These are phyloP conservation scores for Citrullus colocynthis DNA, from an alignment of 306 rosid genomes.

Conservation along the genomic window DNA sequence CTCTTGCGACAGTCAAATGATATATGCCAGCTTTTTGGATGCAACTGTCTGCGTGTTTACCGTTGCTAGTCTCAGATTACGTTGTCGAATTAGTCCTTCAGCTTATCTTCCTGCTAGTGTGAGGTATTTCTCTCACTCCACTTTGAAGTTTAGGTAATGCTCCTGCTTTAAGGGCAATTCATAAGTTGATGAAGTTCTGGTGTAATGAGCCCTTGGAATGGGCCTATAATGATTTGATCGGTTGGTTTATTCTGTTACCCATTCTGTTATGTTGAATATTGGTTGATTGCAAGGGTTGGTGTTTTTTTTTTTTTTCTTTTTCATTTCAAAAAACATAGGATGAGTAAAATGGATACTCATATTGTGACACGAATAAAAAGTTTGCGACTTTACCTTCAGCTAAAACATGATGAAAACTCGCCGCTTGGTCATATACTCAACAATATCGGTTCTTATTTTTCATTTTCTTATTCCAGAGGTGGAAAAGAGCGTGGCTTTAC, in stretches of 20 bases:
- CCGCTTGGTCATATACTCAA: not conserved
- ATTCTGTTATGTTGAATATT: not conserved
- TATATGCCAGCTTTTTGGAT: conserved; percentile 86
- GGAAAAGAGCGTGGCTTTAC: not conserved
- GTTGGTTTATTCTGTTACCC: not conserved
- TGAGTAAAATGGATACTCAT: not conserved
- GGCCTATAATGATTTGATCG: not conserved
- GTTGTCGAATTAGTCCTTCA: conserved; percentile 79
- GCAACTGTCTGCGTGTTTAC: conserved; percentile 65
- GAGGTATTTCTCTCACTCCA: conserved; percentile 34
- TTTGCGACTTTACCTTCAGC: not conserved
- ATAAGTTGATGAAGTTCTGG: not conserved
- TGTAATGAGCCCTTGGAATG: not conserved
- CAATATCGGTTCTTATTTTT: not conserved
- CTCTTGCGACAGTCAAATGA: conserved; percentile 92
- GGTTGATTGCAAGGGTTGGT: not conserved
- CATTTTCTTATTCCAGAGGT: not conserved
- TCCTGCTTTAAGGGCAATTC: not conserved
- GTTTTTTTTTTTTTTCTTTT: not conserved
- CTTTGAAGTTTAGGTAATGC: not conserved
- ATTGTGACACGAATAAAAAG: not conserved
- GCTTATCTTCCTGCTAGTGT: conserved; percentile 66
- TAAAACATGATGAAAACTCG: not conserved
- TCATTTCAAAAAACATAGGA: not conserved
- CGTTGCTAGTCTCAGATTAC: conserved; percentile 66